These are phyloP conservation scores for Millerozyma acaciae DNA, from an alignment of 805 yeast species.

Conservation along the genomic window DNA sequence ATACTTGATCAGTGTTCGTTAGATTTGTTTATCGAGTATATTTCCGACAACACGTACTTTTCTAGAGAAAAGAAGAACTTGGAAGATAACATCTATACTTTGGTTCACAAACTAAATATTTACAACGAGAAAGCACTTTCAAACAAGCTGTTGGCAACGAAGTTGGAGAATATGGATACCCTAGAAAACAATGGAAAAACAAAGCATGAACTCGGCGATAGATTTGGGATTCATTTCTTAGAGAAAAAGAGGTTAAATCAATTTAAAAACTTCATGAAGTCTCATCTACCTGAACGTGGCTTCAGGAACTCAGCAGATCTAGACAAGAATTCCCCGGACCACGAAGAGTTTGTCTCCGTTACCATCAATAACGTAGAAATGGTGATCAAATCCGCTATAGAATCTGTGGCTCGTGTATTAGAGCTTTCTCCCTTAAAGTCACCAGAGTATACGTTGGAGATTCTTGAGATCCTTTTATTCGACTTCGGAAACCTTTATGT, in stretches of 20 bases:
- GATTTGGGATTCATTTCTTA: slow-evolving; percentile 27
- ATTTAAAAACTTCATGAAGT: slow-evolving; percentile 54
- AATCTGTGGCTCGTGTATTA: slow-evolving; percentile 69
- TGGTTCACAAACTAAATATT: slow-evolving; percentile 43
- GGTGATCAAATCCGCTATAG: slow-evolving; percentile 67
- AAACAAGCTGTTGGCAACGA: slow-evolving; percentile 30
- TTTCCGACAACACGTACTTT: slow-evolving; percentile 66
- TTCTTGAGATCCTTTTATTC: slow-evolving; percentile 62
- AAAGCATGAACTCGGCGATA: slow-evolving; percentile 17
- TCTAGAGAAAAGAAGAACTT: slow-evolving; percentile 66
- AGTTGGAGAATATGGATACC: slow-evolving; percentile 31
- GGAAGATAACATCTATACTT: slow-evolving; percentile 46
- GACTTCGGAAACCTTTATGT: slow-evolving; percentile 74
- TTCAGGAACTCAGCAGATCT: slow-evolving; percentile 31
- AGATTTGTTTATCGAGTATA: slow-evolving; percentile 70
- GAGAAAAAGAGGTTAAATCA: slow-evolving; percentile 48
- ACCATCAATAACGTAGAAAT: slow-evolving; percentile 52
- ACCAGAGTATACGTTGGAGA: slow-evolving; percentile 57
- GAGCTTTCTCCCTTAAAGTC: slow-evolving; percentile 66
- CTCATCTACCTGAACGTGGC: slow-evolving; percentile 31
- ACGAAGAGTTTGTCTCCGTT: slow-evolving; percentile 24
- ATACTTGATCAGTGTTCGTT: slow-evolving; percentile 67
- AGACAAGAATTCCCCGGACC: slow-evolving; percentile 13
- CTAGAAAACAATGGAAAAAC: slow-evolving; percentile 16
- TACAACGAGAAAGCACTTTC: slow-evolving; percentile 33